phyloP scores from a whole-genome alignment of 441 rosid genomes.

The Mallotus repandus region DNA sequence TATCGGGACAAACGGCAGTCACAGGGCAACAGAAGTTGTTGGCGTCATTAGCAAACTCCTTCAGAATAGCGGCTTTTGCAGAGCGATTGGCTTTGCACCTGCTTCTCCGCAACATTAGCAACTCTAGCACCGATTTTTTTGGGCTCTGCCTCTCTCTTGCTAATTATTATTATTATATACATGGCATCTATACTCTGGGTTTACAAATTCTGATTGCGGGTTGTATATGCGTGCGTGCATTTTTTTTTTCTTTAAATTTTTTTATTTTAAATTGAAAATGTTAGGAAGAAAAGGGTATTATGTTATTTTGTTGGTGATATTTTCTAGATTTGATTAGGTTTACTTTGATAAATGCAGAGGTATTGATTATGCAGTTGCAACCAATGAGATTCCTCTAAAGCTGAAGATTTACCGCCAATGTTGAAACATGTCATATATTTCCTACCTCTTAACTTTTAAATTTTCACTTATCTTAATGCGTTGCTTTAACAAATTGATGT shows the following conservation, averaged over 20 bases:
- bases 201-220: too few species aligned
- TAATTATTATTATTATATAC: slow-evolving; percentile 36
- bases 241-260: too few species aligned
- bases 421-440: slow-evolving; percentile 55
- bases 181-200: background rate
- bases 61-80: slow-evolving; percentile 41
- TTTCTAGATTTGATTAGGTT: slow-evolving; percentile 31
- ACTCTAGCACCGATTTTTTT: slow-evolving; percentile 39
- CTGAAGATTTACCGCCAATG: slow-evolving; percentile 49
- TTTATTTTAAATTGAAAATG: too few species aligned
- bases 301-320: too few species aligned
- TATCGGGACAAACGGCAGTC: background rate
- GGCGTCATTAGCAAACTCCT: slow-evolving; percentile 40
- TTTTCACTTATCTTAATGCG: background rate
- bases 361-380: slow-evolving; percentile 80
- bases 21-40: slow-evolving; percentile 22
- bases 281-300: too few species aligned
- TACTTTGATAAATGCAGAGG: slow-evolving; percentile 56
- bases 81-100: slow-evolving; percentile 43
- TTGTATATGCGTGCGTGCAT: too few species aligned
- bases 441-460: too few species aligned
- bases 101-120: slow-evolving; percentile 26
- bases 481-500: too few species aligned
- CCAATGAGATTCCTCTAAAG: slow-evolving; percentile 60
- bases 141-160: slow-evolving; percentile 76